A percentile compares a stretch with the other conserved stretches of the same genome.
phyloP scores from a whole-genome alignment of 139 green algal species.

The Prasinococcaceae sp. region DNA sequence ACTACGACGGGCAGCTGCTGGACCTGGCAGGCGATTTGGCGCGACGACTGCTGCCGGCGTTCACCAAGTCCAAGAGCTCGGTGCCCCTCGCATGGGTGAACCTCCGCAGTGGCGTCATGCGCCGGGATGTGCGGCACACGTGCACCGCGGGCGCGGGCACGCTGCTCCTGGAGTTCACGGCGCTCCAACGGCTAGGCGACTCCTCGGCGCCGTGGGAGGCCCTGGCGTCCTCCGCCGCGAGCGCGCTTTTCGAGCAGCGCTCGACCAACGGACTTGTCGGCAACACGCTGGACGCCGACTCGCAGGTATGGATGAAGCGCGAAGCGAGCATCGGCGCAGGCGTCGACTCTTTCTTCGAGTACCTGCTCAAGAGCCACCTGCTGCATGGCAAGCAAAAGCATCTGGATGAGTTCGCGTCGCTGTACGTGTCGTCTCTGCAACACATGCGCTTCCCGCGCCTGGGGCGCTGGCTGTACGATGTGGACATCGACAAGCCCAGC shows the following conservation, averaged over 20 bases:
- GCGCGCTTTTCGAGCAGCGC: constrained; percentile 8
- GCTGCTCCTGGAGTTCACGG: constrained; percentile 30
- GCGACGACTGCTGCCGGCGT: constrained; percentile 24
- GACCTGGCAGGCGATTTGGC: constrained; percentile 26
- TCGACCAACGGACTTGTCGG: constrained; percentile 8
- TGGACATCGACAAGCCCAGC: constrained; percentile 2
- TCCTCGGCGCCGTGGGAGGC: not conserved
- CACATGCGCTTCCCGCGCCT: too few species aligned
- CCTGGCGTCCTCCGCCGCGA: not conserved
- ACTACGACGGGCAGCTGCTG: constrained; percentile 28
- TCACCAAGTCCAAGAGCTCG: constrained; percentile 24
- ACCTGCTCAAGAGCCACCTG: constrained; percentile 33
- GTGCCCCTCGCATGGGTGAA: constrained; percentile 28
- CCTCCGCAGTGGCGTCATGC: constrained; percentile 2
- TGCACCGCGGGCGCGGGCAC: constrained; percentile 28
- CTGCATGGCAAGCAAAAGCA: constrained; percentile 21
- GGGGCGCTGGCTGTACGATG: constrained; percentile 13
- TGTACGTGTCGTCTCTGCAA: too few species aligned
- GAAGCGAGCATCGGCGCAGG: constrained; percentile 35
- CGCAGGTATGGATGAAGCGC: constrained; percentile 11
- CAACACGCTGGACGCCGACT: constrained; percentile 15
- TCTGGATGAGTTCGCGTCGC: constrained; percentile 15
- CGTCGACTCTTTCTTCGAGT: constrained; percentile 42
- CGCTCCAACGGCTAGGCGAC: constrained; percentile 15
- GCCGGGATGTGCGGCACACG: constrained; percentile 19